Conservation (phyloP, 176 grass and related monocot species). For the Zea luxurians region DNA sequence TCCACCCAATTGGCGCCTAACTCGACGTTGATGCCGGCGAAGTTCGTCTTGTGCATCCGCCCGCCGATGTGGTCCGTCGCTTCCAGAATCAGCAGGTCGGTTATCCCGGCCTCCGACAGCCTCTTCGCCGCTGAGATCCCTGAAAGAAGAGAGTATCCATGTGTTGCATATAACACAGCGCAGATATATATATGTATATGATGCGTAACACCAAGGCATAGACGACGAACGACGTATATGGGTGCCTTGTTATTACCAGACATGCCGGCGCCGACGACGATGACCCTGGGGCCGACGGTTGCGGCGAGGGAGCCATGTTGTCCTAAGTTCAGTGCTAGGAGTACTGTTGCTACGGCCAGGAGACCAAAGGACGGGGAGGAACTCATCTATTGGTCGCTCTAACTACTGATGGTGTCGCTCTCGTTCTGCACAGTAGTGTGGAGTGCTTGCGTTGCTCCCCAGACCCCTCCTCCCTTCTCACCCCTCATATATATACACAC, state of each 20-base stretch:
- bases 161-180: no score
- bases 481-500: no score
- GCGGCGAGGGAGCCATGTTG: conserved; percentile 19
- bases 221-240: no score
- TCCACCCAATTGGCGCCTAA: conserved; percentile 77
- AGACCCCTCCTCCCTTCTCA: no score
- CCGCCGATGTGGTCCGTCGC: conserved; percentile 60
- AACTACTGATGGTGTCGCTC: no score
- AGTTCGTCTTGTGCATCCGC: conserved; percentile 55
- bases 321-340: background rate
- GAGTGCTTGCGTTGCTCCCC: no score
- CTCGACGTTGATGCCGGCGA: conserved; percentile 60
- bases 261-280: conserved; percentile 52
- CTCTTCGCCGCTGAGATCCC: conserved; percentile 73
- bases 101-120: conserved; percentile 63
- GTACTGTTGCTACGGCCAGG: background rate
- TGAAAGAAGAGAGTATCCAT: background rate
- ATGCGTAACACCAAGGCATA: no score
- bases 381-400: background rate
- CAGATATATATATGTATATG: no score
- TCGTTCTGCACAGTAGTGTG: no score
- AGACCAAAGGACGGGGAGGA: background rate
- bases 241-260: conserved; percentile 13
- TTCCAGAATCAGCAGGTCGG: conserved; percentile 64
- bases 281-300: conserved; percentile 27